phyloP scores from a whole-genome alignment of 2,329 filamentous ascomycete species.

The Calonectria fujianensis region DNA sequence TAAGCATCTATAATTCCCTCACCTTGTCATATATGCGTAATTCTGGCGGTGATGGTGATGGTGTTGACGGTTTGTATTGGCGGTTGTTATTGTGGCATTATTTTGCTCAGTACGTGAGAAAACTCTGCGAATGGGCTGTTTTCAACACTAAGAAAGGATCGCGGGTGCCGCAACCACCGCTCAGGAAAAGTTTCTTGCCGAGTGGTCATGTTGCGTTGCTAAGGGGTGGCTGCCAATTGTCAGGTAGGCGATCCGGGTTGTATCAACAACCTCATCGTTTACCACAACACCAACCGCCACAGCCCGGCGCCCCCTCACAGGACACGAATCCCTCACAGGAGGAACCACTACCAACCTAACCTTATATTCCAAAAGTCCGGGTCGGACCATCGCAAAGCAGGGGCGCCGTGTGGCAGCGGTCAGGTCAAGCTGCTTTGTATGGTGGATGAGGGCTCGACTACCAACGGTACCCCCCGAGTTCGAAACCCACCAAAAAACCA shows the following conservation, averaged over 20 bases:
- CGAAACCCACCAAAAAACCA: slow-evolving; percentile 36
- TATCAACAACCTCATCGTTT: slow-evolving; percentile 26
- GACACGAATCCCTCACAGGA: slow-evolving; percentile 14
- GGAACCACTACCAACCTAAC: slow-evolving; percentile 15
- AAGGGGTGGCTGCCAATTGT: slow-evolving; percentile 27
- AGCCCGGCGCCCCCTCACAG: neutral
- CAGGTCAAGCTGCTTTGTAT: slow-evolving; percentile 54
- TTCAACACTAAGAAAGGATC: slow-evolving; percentile 44
- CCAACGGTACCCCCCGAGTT: slow-evolving; percentile 41
- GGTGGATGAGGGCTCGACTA: slow-evolving; percentile 37
- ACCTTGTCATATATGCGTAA: neutral
- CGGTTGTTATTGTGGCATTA: slow-evolving; percentile 29
- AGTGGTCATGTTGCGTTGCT: slow-evolving; percentile 3
- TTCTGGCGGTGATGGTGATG: slow-evolving; percentile 28
- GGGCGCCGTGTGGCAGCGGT: slow-evolving; percentile 54
- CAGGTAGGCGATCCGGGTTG: slow-evolving; percentile 8
- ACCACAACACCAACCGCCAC: slow-evolving; percentile 28
- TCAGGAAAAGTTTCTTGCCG: slow-evolving; percentile 37
- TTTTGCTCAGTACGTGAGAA: neutral
- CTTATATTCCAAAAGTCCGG: slow-evolving; percentile 38
- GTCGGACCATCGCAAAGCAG: slow-evolving; percentile 42
- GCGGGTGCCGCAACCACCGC: slow-evolving; percentile 2
- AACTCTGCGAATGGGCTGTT: slow-evolving; percentile 13
- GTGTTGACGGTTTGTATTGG: slow-evolving; percentile 33
- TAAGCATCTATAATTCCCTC: neutral